Conservation (phyloP, 257 asterid species). For the Linaria vulgaris region DNA sequence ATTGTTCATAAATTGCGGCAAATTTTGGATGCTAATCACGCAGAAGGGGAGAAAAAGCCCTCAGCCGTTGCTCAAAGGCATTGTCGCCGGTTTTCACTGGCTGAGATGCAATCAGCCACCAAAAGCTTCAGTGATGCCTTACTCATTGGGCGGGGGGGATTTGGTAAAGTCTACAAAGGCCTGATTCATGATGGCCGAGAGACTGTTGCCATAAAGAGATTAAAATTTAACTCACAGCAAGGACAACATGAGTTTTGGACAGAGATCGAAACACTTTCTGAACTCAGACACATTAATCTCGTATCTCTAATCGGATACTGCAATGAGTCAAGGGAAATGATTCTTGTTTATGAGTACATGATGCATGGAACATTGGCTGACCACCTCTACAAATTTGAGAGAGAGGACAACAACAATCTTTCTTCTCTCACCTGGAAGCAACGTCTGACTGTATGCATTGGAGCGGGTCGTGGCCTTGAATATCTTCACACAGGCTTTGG, state of each 20-base stretch:
- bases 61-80: conserved; percentile 27
- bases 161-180: conserved; percentile 55
- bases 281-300: conserved; percentile 45
- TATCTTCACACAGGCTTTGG: conserved; percentile 48
- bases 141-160: conserved; percentile 52
- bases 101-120: conserved; percentile 44
- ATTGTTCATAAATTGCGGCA: conserved; percentile 31
- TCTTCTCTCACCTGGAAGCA: conserved; percentile 43
- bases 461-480: conserved; percentile 54
- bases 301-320: conserved; percentile 57
- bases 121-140: conserved; percentile 35
- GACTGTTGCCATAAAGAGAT: conserved; percentile 47
- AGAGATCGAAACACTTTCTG: conserved; percentile 50
- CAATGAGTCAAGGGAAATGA: conserved; percentile 43
- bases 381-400: conserved; percentile 38
- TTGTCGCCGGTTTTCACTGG: conserved; percentile 42
- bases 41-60: conserved; percentile 24
- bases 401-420: background rate
- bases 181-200: conserved; percentile 32
- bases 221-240: conserved; percentile 41
- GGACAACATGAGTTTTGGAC: conserved; percentile 48
- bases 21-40: conserved; percentile 26
- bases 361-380: conserved; percentile 46
- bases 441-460: conserved; percentile 43
- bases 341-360: conserved; percentile 50